Conservation (phyloP, 2,329 filamentous ascomycete genomes). For the Colletotrichum tropicicola region DNA sequence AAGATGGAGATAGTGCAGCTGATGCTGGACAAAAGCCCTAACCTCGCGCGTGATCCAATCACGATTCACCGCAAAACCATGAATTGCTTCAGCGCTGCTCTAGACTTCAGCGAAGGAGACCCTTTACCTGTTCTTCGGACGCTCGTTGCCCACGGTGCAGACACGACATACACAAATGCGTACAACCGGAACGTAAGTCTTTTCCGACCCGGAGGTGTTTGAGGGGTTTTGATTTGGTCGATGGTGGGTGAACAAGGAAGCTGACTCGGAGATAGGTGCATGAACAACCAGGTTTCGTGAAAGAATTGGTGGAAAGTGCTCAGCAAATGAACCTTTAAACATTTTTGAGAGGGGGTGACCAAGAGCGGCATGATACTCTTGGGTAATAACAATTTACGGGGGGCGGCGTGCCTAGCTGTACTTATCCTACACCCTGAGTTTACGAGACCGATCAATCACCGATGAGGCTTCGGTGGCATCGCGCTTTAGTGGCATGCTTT, state of each 20-base stretch:
- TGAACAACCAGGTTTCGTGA: not conserved
- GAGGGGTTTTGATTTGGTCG: too few species aligned
- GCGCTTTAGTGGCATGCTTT: conserved; percentile 50
- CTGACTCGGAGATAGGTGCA: not conserved
- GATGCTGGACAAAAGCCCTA: not conserved
- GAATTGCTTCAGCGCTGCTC: not conserved
- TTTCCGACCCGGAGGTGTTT: too few species aligned
- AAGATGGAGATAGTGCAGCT: not conserved
- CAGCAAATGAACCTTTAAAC: not conserved
- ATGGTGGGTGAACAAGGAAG: too few species aligned
- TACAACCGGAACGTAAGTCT: not conserved
- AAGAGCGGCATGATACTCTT: too few species aligned
- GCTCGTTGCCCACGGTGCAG: not conserved
- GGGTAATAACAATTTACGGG: too few species aligned
- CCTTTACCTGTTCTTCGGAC: not conserved
- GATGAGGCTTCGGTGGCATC: too few species aligned
- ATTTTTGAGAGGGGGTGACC: too few species aligned
- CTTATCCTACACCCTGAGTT: not conserved
- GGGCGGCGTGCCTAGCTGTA: too few species aligned
- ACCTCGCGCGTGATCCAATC: not conserved
- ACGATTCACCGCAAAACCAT: not conserved
- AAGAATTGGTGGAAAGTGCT: not conserved
- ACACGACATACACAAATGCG: not conserved
- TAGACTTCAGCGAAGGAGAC: not conserved
- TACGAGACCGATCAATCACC: too few species aligned